Percentiles rank a stretch among this genome's conserved stretches.
Conservation (phyloP, 768 basidiomycete species). For the button mushroom (Agaricus bisporus) region DNA sequence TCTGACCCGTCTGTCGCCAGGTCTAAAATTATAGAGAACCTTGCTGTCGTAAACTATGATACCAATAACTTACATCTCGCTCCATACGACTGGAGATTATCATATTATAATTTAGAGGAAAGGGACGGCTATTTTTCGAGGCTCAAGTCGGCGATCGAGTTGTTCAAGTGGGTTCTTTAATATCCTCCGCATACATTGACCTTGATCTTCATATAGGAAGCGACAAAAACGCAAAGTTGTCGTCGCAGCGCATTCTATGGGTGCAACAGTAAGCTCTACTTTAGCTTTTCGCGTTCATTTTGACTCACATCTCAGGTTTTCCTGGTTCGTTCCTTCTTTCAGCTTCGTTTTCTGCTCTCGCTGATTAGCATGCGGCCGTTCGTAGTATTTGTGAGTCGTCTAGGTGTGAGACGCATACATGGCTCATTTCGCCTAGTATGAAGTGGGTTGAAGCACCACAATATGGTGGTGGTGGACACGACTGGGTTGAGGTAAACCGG, state of each 20-base stretch:
- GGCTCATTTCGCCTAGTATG: conserved; percentile 40
- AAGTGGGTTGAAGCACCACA: conserved; percentile 94
- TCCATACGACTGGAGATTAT: conserved; percentile 88
- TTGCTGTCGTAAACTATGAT: conserved; percentile 90
- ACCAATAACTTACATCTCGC: conserved; percentile 82
- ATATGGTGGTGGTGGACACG: conserved; percentile 74
- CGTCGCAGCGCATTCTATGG: conserved; percentile 84
- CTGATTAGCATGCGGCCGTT: conserved; percentile 6
- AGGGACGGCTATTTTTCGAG: conserved; percentile 86
- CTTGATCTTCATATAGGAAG: conserved; percentile 30
- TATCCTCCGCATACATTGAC: neutral
- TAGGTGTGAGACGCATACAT: neutral
- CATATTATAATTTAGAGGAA: conserved; percentile 86
- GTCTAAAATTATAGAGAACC: conserved; percentile 91
- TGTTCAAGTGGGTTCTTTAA: conserved; percentile 48
- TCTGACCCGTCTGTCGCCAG: conserved; percentile 25
- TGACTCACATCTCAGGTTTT: conserved; percentile 28
- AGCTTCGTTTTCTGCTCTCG: neutral
- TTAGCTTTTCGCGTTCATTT: neutral
- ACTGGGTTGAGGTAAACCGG: conserved; percentile 83
- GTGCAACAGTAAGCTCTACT: conserved; percentile 52
- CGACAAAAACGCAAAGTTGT: conserved; percentile 77
- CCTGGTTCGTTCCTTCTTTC: conserved; percentile 33
- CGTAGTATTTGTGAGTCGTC: conserved; percentile 76
- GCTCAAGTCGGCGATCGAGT: conserved; percentile 77